Base-by-base conservation (phyloP, 257 asterid species). In the Gardenia jasminoides region DNA sequence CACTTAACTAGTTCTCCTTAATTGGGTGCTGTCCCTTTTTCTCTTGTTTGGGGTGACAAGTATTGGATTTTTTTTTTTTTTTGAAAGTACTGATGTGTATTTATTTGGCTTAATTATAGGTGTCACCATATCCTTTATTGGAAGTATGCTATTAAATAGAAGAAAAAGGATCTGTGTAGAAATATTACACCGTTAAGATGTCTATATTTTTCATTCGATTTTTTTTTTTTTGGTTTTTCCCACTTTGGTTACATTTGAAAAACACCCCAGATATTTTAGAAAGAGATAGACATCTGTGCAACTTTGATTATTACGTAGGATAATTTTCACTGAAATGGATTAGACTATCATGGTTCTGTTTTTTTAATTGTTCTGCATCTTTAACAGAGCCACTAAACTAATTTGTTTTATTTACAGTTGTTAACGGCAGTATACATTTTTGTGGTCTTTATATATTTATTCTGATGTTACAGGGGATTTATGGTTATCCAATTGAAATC, bases 401-500 rank as follows among this genome's bases (percentile, higher is more conserved):
- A 10, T 33, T 59, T 33, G 20, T 64, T 52, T 52, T 6, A 0
- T 48, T 26, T 46, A 59, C 76, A 28, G 24, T 44, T 22, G 43
- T 58, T 39, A 7, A 36, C 16, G 44, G 26, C n/a, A 13, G 52
- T 77, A 58, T 58, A 39, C 62, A 6, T 41, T 48, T 68, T 15
- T 24, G 22, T 64, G 47, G 48, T 47, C 36, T 76, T 79, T 41
- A 78, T 79, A n/a, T 22, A 56, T 31, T 61, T 70, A 10, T 50
- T 39, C 77, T 75, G 28, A 62, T 82, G 78, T 80, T 61, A n/a
- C 90, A 91, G 96, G 97, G 97, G 61, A 79, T 91, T 58, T 91
- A 91, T 58, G 97, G 97, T 30, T 91, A 90, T 84, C 97, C 97
- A n/a, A 86, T 91, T 48, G 94, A 91, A 84, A 91, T 91, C 56